A percentile compares a stretch with the other conserved stretches of the same genome.
Conservation (phyloP, 768 basidiomycete genomes). For the Inosperma sp. region DNA sequence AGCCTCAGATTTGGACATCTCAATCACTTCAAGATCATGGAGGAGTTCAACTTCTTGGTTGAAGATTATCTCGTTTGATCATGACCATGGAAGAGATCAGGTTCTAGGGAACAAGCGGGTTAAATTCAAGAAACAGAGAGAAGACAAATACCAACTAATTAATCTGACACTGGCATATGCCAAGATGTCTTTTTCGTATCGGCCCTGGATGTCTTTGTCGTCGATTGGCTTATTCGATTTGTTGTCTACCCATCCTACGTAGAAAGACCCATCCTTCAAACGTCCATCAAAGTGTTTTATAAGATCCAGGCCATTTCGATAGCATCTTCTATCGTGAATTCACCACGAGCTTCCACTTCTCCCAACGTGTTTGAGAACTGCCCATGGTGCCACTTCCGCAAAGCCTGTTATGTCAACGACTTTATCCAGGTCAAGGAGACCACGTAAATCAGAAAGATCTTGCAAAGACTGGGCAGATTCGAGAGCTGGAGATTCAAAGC, state of each 20-base stretch:
- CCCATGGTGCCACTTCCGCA: slow-evolving; percentile 98
- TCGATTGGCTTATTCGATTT: slow-evolving; percentile 93
- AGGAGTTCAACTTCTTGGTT: slow-evolving; percentile 95
- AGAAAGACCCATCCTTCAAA: slow-evolving; percentile 83
- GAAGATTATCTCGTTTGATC: slow-evolving; percentile 95
- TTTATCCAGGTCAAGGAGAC: slow-evolving; percentile 92
- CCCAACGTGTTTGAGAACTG: slow-evolving; percentile 96
- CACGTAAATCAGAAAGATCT: slow-evolving; percentile 75
- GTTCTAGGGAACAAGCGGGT: slow-evolving; percentile 56
- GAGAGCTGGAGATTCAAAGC: slow-evolving; percentile 88
- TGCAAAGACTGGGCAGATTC: slow-evolving; percentile 64
- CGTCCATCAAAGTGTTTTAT: slow-evolving; percentile 99
- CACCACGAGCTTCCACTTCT: slow-evolving; percentile 98
- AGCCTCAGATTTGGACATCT: slow-evolving; percentile 87
- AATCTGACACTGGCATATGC: slow-evolving; percentile 88
- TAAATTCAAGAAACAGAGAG: slow-evolving; percentile 6
- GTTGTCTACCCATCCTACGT: slow-evolving; percentile 98
- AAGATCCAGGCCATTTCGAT: slow-evolving; percentile 99
- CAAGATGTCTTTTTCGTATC: slow-evolving; percentile 93
- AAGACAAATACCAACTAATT: slow-evolving; percentile 60
- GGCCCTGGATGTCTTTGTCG: slow-evolving; percentile 92
- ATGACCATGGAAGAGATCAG: slow-evolving; percentile 96
- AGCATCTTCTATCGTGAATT: slow-evolving; percentile 94
- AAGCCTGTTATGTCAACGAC: slow-evolving; percentile 95
- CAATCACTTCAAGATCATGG: slow-evolving; percentile 94